Conservation (phyloP, 192 early-diverging fungal genomes). For the Entrophospora sp. region DNA sequence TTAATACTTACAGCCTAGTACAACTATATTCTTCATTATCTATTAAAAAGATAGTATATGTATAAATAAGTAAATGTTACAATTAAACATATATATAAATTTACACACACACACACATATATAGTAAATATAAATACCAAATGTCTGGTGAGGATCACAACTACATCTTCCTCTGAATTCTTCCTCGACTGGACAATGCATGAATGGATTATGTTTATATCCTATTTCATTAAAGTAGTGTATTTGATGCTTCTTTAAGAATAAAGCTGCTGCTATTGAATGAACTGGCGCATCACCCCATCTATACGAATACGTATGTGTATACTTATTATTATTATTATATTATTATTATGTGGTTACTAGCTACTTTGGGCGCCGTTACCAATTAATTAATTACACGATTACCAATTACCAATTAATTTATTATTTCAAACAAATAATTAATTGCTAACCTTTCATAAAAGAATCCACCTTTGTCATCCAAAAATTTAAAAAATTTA, state of each 20-base stretch:
- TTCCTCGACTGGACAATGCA: constrained; percentile 47
- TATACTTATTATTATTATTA: not conserved
- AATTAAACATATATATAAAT: constrained; percentile 6
- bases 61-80: not conserved
- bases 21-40: constrained; percentile 13
- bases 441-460: constrained; percentile 69
- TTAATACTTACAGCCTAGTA: constrained; percentile 8
- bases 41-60: too few relatives aligned
- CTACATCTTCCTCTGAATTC: constrained; percentile 36
- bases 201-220: constrained; percentile 54
- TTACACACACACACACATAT: too few relatives aligned
- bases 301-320: constrained; percentile 14
- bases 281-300: constrained; percentile 78
- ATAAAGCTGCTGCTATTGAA: constrained; percentile 52
- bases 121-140: too few relatives aligned
- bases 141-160: constrained; percentile 39
- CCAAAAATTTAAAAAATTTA: constrained; percentile 62
- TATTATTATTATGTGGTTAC: too few relatives aligned
- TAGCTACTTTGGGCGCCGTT: too few relatives aligned
- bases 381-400: too few relatives aligned
- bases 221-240: constrained; percentile 74
- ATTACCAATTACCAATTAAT: not conserved
- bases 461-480: constrained; percentile 72
- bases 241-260: constrained; percentile 50
- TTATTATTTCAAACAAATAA: too few relatives aligned